These are phyloP conservation scores for Phytophthora macrochlamydospora DNA, from an alignment of 352 stramenopile genomes.

Conservation along the genomic window DNA sequence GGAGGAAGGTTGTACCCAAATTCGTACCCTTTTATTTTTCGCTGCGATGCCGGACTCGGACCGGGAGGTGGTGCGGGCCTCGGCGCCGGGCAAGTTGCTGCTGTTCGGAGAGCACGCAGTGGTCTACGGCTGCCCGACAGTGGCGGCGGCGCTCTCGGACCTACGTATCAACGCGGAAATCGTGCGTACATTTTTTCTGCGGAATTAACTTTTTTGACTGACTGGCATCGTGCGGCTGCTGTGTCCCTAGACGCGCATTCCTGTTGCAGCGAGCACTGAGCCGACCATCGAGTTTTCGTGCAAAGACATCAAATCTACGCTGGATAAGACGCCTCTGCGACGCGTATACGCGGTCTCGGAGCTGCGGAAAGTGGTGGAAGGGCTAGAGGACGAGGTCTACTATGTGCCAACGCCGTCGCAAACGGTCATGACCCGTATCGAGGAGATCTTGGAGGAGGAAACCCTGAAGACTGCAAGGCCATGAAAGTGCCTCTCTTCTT, in stretches of 20 bases:
- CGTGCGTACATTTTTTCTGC: conserved; percentile 50
- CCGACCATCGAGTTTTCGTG: conserved; percentile 54
- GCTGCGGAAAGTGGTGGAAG: conserved; percentile 42
- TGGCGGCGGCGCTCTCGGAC: conserved; percentile 85
- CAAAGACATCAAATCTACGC: conserved; percentile 50
- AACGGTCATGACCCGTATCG: conserved; percentile 52
- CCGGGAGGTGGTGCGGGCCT: conserved; percentile 45
- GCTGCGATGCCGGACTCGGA: conserved; percentile 18
- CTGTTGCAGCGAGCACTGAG: conserved; percentile 7
- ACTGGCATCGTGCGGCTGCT: neutral
- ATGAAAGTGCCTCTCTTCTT: conserved; percentile 67
- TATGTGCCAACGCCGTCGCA: conserved; percentile 57
- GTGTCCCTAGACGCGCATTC: conserved; percentile 34
- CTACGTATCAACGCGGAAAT: conserved; percentile 80
- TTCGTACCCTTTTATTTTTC: too few relatives aligned
- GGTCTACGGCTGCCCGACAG: conserved; percentile 84
- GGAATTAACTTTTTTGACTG: conserved; percentile 2
- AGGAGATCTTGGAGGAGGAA: conserved; percentile 51
- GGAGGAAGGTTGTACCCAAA: neutral
- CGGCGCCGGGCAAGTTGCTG: conserved; percentile 89
- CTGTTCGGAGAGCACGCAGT: conserved; percentile 92
- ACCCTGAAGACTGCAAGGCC: conserved; percentile 46
- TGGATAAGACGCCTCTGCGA: conserved; percentile 33
- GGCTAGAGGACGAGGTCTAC: conserved; percentile 40
- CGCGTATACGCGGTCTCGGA: conserved; percentile 38